Base-by-base conservation (phyloP, 176 grass and related monocot species). In the Oryza meridionalis region DNA sequence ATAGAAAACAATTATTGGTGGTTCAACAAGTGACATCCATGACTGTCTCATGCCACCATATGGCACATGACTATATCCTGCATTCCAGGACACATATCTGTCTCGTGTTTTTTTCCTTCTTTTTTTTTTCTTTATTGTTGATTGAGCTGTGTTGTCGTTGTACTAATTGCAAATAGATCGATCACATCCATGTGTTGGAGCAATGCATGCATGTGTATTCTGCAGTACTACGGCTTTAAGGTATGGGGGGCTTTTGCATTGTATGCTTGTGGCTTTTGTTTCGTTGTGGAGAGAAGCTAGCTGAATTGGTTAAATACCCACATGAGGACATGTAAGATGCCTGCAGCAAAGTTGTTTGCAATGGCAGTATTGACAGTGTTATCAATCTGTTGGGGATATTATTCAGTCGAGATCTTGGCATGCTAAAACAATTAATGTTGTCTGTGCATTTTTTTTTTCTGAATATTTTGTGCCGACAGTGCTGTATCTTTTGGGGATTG, bases 151-250 rank as follows among this genome's bases (percentile, higher is more conserved):
- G 21, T 72, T 46, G n/a, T 25, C 40, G n/a, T 26, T 72, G 21
- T 46, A 15, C n/a, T 72, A 72, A 26, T 26, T 26, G n/a, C 40
- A 72, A 14, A 46, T 40, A 7, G 6, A 40, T 72, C 69, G 6
- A 40, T 72, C 69, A 25, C 40, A 25, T 72, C 40, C 9, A 67
- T 67, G 65, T 19, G 27, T 16, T 29, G 29, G 65, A 40, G 5
- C 35, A 3, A 31, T 31, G 29, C 29, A 35, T 35, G 33, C 0
- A 40, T 72, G 21, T 55, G 50, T 45, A 10, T 27, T 31, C 2
- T 72, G 69, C 11, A 45, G 69, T 72, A 72, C 40, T 58, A 58
- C 53, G 38, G 67, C 67, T 38, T 37, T 21, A 69, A 69, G 67
- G 8, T 69, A 21, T 69, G 67, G 32, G 17, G 32, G 32, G 16